These are phyloP conservation scores for Cyphellophora attinorum DNA, from an alignment of 2,329 filamentous ascomycete genomes.

Conservation along the genomic window DNA sequence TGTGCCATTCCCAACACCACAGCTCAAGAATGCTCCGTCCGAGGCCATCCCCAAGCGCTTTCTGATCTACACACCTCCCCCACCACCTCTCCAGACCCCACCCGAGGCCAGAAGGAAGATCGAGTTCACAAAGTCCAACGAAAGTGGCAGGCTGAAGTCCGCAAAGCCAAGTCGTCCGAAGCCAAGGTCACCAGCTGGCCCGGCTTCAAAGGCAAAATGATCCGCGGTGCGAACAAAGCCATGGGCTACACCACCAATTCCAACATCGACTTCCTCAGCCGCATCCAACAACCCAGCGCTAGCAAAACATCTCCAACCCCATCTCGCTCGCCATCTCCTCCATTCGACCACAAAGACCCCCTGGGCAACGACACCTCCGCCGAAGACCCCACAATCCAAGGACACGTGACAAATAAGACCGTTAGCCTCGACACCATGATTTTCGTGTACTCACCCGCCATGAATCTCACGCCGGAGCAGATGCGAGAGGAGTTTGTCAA, in stretches of 20 bases:
- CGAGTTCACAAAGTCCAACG: conserved; percentile 33
- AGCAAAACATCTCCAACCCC: not conserved
- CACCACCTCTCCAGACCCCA: conserved; percentile 31
- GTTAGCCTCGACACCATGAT: conserved; percentile 31
- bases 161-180: conserved; percentile 30
- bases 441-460: conserved; percentile 28
- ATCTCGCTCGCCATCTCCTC: conserved; percentile 1
- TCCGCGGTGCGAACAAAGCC: conserved; percentile 30
- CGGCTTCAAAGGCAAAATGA: conserved; percentile 32
- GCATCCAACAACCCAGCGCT: conserved; percentile 19
- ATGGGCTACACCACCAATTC: conserved; percentile 31
- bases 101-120: conserved; percentile 32
- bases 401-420: conserved; percentile 24
- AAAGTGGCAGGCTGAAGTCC: conserved; percentile 37
- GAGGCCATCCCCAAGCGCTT: conserved; percentile 30
- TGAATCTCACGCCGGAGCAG: conserved; percentile 21
- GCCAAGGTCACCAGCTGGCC: conserved; percentile 33
- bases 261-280: conserved; percentile 35
- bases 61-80: conserved; percentile 35
- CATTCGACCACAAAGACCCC: too few relatives aligned
- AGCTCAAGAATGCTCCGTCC: conserved; percentile 22
- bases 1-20: conserved; percentile 34
- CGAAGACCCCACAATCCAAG: conserved; percentile 23
- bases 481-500: conserved; percentile 33
- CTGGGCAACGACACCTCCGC: conserved; percentile 14